Evolutionary conservation across 225 moss, liverwort and hornwort species (phyloP).

Genomic region (Lunularia cruciata): DNA sequence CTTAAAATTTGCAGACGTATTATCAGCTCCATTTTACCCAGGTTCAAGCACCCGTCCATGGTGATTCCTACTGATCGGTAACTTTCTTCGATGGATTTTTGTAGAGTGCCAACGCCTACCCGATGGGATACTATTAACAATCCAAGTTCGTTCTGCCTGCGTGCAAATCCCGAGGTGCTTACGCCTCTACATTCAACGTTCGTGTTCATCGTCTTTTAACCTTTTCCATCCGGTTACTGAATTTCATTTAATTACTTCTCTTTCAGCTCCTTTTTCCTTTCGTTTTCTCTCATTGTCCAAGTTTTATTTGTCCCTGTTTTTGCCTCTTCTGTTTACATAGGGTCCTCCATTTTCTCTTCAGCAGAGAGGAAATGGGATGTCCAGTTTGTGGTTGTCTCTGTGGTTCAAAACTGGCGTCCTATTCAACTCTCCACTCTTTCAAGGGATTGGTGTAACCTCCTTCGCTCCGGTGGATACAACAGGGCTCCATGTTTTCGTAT

Average conservation of each 20-base stretch:
- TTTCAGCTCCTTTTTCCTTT: no score
- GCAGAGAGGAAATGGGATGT: background rate
- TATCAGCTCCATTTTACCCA: no score
- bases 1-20: no score
- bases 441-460: background rate
- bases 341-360: background rate
- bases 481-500: constrained; percentile 22
- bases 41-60: no score
- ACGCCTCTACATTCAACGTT: background rate
- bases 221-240: background rate
- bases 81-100: background rate
- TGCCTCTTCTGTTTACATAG: background rate
- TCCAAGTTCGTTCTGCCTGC: constrained; percentile 10
- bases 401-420: no score
- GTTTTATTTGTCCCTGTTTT: background rate
- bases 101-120: background rate
- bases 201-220: background rate
- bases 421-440: background rate
- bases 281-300: background rate
- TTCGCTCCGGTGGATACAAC: background rate
- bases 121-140: background rate
- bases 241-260: no score
- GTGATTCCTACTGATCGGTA: background rate
- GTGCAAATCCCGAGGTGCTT: constrained; percentile 7
- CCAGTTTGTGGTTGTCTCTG: background rate